Evolutionary conservation across 345 rosid species (phyloP), one percentile per base, ranked within the genome.

Genomic region (Linum tenue): DNA sequence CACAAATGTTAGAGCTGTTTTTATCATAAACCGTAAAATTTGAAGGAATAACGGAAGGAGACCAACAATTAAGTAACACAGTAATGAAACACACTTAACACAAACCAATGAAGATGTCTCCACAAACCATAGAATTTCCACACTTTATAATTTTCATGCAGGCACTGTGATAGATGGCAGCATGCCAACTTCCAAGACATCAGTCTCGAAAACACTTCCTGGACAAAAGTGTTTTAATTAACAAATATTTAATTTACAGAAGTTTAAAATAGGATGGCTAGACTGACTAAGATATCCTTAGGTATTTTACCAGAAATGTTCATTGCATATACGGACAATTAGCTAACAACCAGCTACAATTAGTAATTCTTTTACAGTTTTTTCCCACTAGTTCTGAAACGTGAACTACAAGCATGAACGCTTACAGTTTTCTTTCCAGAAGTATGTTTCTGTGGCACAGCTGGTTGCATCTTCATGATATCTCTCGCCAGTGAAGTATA

Each of bases 381-480:
- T 15, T 60, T 69, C 40, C 37, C 10, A 39, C 72, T 65, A 35
- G 12, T 64, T 5, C 7, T 31, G 37, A 31, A 40, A 53, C 53
- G 12, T 37, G 38, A 64, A 2, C 64, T 14, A 73, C 64, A 77
- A 72, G 69, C 62, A 64, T 38, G 60, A 64, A 71, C 67, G 82
- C 74, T 84, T 74, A 72, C 75, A 72, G 67, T 84, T 87, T 87
- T 96, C 78, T 86, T 92, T 85, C 79, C 73, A 48, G 84, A 71
- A 68, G 77, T 66, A 67, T 68, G 76, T 80, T 79, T 80, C 74
- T 74, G 80, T 60, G 57, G 81, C 64, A 72, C 72, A 64, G 75
- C 73, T 37, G 76, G 79, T 67, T 80, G 85, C 80, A 81, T 78
- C 70, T 56, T 81, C 62, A 74, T 76, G 66, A 81, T 62, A 69